A percentile compares a stretch with the other conserved stretches of the same genome.
These are phyloP conservation scores for Ceratocystis harringtonii DNA, from an alignment of 2,329 filamentous ascomycete species.

Conservation along the genomic window DNA sequence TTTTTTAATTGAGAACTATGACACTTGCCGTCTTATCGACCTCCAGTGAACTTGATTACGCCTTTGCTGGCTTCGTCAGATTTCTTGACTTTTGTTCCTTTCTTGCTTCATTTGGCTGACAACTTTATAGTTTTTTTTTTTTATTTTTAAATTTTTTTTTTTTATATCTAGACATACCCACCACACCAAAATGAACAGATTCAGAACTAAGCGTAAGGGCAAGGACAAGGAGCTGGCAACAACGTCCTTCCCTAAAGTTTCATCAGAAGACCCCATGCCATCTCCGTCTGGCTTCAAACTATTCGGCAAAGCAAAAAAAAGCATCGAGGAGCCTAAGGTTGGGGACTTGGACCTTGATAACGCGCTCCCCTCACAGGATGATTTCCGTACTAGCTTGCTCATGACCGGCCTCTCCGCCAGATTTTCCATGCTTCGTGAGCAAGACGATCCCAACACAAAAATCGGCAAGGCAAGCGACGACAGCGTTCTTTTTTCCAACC, in stretches of 20 bases:
- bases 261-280: conserved; percentile 35
- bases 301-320: conserved; percentile 42
- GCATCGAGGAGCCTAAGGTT: conserved; percentile 41
- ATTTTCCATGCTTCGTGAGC: conserved; percentile 92
- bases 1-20: neutral
- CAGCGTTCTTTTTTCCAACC: conserved; percentile 72
- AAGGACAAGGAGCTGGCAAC: conserved; percentile 41
- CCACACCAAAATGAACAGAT: conserved; percentile 52
- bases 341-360: conserved; percentile 53
- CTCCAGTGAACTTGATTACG: neutral
- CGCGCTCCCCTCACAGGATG: conserved; percentile 66
- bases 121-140: neutral
- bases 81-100: neutral
- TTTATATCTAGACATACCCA: neutral
- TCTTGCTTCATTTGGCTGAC: neutral
- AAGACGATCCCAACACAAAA: conserved; percentile 78
- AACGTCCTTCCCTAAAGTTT: conserved; percentile 27
- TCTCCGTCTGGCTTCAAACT: conserved; percentile 29
- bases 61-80: no score
- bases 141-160: neutral
- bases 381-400: conserved; percentile 87
- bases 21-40: neutral
- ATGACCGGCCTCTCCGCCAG: conserved; percentile 91
- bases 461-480: conserved; percentile 92
- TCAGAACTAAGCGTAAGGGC: conserved; percentile 56